A percentile compares a stretch with the other conserved stretches of the same genome.
Conservation (phyloP, 176 grass and related monocot genomes). For the Musa acuminata region DNA sequence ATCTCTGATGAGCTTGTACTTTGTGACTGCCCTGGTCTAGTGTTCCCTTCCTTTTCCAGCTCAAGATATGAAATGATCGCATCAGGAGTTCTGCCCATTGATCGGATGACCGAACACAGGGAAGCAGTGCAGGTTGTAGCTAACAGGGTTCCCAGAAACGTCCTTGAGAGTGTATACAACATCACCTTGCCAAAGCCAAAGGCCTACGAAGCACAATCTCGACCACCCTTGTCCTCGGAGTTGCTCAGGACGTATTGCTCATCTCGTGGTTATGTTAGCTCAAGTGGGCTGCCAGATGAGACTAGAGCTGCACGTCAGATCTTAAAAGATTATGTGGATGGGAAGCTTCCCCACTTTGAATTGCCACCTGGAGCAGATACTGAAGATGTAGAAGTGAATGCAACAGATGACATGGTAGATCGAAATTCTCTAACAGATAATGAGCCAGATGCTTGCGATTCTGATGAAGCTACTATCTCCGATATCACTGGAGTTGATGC, state of each 20-base stretch:
- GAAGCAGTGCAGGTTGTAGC: slow-evolving; percentile 74
- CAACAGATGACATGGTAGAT: background rate
- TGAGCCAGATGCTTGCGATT: slow-evolving; percentile 10
- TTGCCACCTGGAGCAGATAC: slow-evolving; percentile 40
- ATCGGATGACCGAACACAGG: slow-evolving; percentile 72
- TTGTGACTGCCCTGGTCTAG: slow-evolving; percentile 85
- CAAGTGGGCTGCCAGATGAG: slow-evolving; percentile 70
- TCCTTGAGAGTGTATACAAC: slow-evolving; percentile 61
- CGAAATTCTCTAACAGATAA: slow-evolving; percentile 11
- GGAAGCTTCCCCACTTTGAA: slow-evolving; percentile 80
- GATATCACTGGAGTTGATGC: background rate
- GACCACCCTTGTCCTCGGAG: slow-evolving; percentile 52
- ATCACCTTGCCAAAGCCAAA: slow-evolving; percentile 67
- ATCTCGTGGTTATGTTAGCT: slow-evolving; percentile 69
- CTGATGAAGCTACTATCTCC: background rate
- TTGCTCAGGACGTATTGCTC: slow-evolving; percentile 59
- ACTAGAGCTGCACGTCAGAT: slow-evolving; percentile 73
- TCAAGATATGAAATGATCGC: slow-evolving; percentile 96
- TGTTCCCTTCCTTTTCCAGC: slow-evolving; percentile 93
- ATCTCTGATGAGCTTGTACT: slow-evolving; percentile 81
- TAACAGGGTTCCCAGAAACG: slow-evolving; percentile 46
- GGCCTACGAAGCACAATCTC: slow-evolving; percentile 48
- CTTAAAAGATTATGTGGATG: slow-evolving; percentile 89
- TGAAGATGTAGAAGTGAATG: background rate
- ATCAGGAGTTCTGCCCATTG: slow-evolving; percentile 81